These are phyloP conservation scores for Ceratocystis eucalypticola DNA, from an alignment of 2,329 filamentous ascomycete species.

Conservation along the genomic window DNA sequence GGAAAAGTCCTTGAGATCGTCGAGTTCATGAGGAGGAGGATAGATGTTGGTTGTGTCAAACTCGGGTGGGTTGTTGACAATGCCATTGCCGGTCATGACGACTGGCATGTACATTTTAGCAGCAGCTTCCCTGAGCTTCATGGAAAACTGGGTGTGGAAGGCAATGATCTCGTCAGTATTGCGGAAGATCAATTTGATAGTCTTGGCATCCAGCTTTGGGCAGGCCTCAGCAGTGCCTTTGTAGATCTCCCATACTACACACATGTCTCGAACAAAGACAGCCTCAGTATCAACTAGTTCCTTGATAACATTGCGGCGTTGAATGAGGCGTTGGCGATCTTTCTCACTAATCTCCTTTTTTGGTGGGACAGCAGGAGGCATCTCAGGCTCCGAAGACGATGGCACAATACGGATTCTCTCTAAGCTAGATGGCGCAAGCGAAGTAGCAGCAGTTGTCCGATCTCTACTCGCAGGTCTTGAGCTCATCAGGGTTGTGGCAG, in stretches of 20 bases:
- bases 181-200: slow-evolving; percentile 79
- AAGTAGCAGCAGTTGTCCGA: slow-evolving; percentile 21
- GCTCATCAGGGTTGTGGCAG: slow-evolving; percentile 32
- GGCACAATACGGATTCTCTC: slow-evolving; percentile 14
- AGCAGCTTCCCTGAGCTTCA: slow-evolving; percentile 66
- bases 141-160: slow-evolving; percentile 70
- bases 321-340: slow-evolving; percentile 58
- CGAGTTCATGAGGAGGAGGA: slow-evolving; percentile 29
- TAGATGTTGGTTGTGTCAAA: slow-evolving; percentile 33
- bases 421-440: slow-evolving; percentile 14
- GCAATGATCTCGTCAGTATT: slow-evolving; percentile 83
- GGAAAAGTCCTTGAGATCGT: slow-evolving; percentile 39
- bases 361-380: slow-evolving; percentile 17
- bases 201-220: slow-evolving; percentile 64
- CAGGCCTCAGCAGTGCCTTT: slow-evolving; percentile 80
- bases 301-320: slow-evolving; percentile 73
- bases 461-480: slow-evolving; percentile 35
- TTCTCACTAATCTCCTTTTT: slow-evolving; percentile 18
- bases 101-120: slow-evolving; percentile 61
- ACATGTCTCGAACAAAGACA: slow-evolving; percentile 87
- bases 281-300: slow-evolving; percentile 84
- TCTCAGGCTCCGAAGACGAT: slow-evolving; percentile 13
- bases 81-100: slow-evolving; percentile 26
- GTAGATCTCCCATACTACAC: slow-evolving; percentile 94
- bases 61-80: slow-evolving; percentile 26